These are phyloP conservation scores for Emergomyces orientalis DNA, from an alignment of 2,329 filamentous ascomycete genomes.

Conservation along the genomic window DNA sequence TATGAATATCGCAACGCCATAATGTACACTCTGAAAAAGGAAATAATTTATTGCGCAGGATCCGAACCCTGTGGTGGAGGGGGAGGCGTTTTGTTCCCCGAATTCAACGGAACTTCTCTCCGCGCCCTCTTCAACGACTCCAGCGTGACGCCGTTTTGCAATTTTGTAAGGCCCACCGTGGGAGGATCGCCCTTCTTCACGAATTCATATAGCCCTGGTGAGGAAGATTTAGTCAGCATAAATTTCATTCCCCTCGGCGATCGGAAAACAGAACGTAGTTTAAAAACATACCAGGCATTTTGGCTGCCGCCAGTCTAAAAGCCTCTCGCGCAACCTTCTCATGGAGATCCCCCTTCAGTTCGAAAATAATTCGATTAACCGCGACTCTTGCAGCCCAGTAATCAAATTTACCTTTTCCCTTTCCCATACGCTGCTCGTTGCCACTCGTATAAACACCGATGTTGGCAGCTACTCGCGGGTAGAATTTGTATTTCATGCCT, in stretches of 20 bases:
- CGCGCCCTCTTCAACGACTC: slow-evolving; percentile 76
- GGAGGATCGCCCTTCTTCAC: slow-evolving; percentile 85
- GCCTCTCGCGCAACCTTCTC: slow-evolving; percentile 91
- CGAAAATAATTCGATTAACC: slow-evolving; percentile 85
- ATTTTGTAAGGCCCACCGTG: slow-evolving; percentile 84
- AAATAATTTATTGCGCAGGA: background rate
- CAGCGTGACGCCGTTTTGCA: slow-evolving; percentile 69
- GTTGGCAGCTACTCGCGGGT: slow-evolving; percentile 83
- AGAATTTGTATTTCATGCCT: slow-evolving; percentile 85
- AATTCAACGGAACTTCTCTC: slow-evolving; percentile 48
- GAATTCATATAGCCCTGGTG: slow-evolving; percentile 63
- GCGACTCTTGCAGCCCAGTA: slow-evolving; percentile 88
- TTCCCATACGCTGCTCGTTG: slow-evolving; percentile 98
- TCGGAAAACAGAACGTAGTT: background rate
- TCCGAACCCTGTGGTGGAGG: background rate
- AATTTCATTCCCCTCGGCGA: background rate
- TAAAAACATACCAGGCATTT: slow-evolving; percentile 65
- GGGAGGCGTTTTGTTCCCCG: background rate
- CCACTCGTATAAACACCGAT: slow-evolving; percentile 92
- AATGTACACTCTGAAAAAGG: slow-evolving; percentile 1
- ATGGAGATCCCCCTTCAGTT: slow-evolving; percentile 84
- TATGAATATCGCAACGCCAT: slow-evolving; percentile 1
- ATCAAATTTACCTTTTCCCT: slow-evolving; percentile 95
- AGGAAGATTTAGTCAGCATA: background rate
- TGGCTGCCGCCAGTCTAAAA: slow-evolving; percentile 86